Conservation (phyloP, 208 protist genomes). For the Trypanosoma melophagium region DNA sequence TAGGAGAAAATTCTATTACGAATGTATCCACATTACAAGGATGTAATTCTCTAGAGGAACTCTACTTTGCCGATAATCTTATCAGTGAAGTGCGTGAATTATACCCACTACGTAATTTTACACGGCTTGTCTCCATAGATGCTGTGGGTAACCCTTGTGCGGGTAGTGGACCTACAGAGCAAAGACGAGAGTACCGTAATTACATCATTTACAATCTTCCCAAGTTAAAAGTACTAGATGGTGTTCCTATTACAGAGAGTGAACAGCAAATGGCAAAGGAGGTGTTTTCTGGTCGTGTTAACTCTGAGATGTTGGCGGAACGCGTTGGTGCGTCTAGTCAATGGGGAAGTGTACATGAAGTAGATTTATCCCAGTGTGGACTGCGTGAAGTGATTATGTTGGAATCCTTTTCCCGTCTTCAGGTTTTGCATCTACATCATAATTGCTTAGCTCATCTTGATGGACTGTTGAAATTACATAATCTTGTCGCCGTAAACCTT, state of each 20-base stretch:
- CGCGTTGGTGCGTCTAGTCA: slow-evolving; percentile 31
- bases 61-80: slow-evolving; percentile 89
- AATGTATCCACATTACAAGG: slow-evolving; percentile 40
- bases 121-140: slow-evolving; percentile 90
- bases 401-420: slow-evolving; percentile 57
- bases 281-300: slow-evolving; percentile 80
- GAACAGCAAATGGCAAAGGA: slow-evolving; percentile 64
- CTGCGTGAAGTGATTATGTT: slow-evolving; percentile 73
- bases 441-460: slow-evolving; percentile 63
- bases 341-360: slow-evolving; percentile 49
- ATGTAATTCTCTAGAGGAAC: slow-evolving; percentile 55
- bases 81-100: slow-evolving; percentile 71
- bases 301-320: slow-evolving; percentile 67
- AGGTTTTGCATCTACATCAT: slow-evolving; percentile 78
- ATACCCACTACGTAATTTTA: slow-evolving; percentile 67
- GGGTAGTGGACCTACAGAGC: slow-evolving; percentile 3
- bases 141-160: slow-evolving; percentile 82
- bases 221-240: slow-evolving; percentile 91
- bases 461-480: slow-evolving; percentile 47
- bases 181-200: slow-evolving; percentile 49
- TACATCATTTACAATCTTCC: slow-evolving; percentile 92
- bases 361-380: slow-evolving; percentile 81
- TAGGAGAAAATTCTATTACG: slow-evolving; percentile 83
- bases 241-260: slow-evolving; percentile 49
- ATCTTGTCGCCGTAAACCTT: slow-evolving; percentile 78